A percentile compares a stretch with the other conserved stretches of the same genome.
Conservation (phyloP, 257 asterid genomes). For the Solanum raphanifolium region DNA sequence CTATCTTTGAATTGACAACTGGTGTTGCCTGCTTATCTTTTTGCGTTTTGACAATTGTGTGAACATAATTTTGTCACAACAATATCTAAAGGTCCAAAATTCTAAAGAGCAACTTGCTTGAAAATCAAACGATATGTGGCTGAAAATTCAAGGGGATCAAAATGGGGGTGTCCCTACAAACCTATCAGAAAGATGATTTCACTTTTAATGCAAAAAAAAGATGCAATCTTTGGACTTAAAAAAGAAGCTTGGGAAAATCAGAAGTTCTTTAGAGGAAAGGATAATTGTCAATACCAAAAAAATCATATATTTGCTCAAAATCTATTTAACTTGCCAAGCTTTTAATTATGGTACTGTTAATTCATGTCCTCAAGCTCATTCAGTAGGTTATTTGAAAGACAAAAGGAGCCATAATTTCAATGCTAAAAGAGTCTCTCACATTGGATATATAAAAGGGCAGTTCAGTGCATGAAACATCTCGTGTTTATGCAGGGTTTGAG, state of each 20-base stretch:
- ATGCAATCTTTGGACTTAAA: not conserved
- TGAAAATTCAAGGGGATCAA: not conserved
- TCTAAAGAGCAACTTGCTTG: not conserved
- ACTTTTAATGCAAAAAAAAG: not conserved
- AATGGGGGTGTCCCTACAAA: not conserved
- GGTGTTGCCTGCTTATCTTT: slow-evolving; percentile 27
- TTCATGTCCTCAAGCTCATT: not conserved
- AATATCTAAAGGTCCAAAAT: not conserved
- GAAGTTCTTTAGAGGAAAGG: not conserved
- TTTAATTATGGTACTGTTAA: not conserved
- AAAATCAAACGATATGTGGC: not conserved
- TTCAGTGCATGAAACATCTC: not conserved
- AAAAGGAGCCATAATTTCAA: not conserved
- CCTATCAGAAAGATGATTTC: not conserved
- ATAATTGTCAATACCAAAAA: not conserved
- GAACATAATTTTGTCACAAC: slow-evolving; percentile 19
- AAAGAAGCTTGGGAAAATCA: not conserved
- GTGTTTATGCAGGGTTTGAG: not conserved
- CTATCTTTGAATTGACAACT: not conserved
- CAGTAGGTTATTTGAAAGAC: not conserved
- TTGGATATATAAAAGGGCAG: not conserved
- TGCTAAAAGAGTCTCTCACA: not conserved
- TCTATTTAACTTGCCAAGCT: not conserved
- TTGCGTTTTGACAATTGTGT: slow-evolving; percentile 32
- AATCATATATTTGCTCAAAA: not conserved